Evolutionary conservation across 345 rosid genomes (phyloP).

Genomic region (Moringa oleifera): DNA sequence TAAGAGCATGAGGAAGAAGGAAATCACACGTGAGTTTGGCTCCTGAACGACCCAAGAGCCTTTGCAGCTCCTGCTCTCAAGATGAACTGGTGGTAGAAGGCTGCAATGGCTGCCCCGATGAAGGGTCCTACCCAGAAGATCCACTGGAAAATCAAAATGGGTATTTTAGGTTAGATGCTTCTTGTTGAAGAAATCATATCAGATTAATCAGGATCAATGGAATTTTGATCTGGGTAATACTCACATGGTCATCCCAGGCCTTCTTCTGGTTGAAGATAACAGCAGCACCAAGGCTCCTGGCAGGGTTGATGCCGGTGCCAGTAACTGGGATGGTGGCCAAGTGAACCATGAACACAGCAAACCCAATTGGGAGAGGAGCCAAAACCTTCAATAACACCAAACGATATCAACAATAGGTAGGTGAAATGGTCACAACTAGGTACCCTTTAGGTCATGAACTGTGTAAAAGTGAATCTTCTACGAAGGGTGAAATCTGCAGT

Average conservation of each 20-base stretch:
- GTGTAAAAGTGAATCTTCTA: too few species aligned
- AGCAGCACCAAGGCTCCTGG: constrained; percentile 84
- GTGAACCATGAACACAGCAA: constrained; percentile 93
- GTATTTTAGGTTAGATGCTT: background rate
- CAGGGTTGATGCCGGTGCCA: constrained; percentile 87
- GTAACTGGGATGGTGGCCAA: constrained; percentile 88
- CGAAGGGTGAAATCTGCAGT: too few species aligned
- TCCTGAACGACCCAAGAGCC: constrained; percentile 86
- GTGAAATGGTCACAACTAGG: background rate
- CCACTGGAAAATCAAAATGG: constrained; percentile 42
- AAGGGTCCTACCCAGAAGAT: constrained; percentile 91
- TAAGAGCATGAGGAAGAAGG: constrained; percentile 4
- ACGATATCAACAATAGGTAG: background rate
- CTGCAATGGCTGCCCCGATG: constrained; percentile 80
- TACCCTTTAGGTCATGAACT: too few species aligned
- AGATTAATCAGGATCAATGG: background rate
- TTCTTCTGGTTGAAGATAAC: constrained; percentile 48
- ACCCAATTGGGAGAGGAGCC: constrained; percentile 88
- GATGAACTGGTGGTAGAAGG: constrained; percentile 81
- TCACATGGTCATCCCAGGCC: constrained; percentile 77
- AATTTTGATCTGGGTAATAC: constrained; percentile 5
- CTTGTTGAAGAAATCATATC: background rate
- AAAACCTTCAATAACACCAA: constrained; percentile 38
- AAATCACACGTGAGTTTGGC: constrained; percentile 49
- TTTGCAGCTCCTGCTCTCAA: constrained; percentile 75